A percentile compares a stretch with the other conserved stretches of the same genome.
phyloP scores from a whole-genome alignment of 2,329 filamentous ascomycete genomes.

The Pseudocercospora pini-densiflorae region DNA sequence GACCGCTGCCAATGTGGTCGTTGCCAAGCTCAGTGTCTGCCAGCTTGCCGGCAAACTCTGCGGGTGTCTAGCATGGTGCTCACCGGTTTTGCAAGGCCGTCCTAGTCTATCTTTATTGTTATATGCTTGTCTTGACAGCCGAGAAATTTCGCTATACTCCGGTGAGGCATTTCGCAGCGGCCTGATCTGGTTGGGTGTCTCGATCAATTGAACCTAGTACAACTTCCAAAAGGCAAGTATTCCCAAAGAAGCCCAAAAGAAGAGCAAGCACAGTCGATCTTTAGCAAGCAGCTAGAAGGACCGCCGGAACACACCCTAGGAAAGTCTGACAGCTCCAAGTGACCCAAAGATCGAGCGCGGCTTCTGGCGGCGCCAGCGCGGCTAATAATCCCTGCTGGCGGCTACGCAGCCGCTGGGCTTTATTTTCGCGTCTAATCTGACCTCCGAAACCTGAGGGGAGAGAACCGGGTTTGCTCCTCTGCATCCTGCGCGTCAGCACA shows the following conservation, averaged over 20 bases:
- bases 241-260: not conserved
- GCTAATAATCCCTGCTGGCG: not conserved
- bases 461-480: not conserved
- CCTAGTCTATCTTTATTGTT: not conserved
- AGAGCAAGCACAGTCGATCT: not conserved
- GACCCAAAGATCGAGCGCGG: not conserved
- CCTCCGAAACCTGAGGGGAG: not conserved
- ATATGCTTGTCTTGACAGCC: not conserved
- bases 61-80: not conserved
- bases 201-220: not conserved
- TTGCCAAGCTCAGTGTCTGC: not conserved
- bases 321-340: not conserved
- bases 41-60: not conserved
- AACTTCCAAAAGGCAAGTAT: not conserved
- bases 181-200: not conserved
- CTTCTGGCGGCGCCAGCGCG: not conserved
- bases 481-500: conserved; percentile 9
- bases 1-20: not conserved
- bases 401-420: not conserved
- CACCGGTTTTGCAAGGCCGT: not conserved
- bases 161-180: not conserved
- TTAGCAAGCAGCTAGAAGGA: not conserved
- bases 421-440: not conserved
- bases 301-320: not conserved
- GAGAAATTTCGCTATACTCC: not conserved